Conservation (phyloP, 495 filamentous ascomycete genomes). For the Aspergillus campestris region DNA sequence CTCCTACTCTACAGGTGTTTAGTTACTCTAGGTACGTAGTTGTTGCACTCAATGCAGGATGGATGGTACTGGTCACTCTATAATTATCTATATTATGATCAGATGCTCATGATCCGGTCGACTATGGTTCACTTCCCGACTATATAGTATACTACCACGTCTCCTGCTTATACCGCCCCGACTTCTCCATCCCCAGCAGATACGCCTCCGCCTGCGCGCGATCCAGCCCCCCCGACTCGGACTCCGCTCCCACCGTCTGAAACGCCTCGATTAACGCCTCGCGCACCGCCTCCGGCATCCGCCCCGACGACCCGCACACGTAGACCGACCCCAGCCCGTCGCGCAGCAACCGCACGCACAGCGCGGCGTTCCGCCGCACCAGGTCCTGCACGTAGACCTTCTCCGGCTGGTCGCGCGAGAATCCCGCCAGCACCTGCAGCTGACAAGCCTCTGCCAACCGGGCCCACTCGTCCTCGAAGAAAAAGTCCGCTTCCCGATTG, state of each 20-base stretch:
- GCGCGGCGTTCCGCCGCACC: slow-evolving; percentile 50
- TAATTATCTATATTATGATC: too few relatives aligned
- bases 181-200: slow-evolving; percentile 55
- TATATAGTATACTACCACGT: slow-evolving; percentile 47
- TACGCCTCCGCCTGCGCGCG: slow-evolving; percentile 48
- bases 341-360: slow-evolving; percentile 52
- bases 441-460: slow-evolving; percentile 24
- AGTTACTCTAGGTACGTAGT: too few relatives aligned
- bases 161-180: slow-evolving; percentile 67
- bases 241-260: slow-evolving; percentile 20
- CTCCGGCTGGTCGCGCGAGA: slow-evolving; percentile 66
- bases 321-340: slow-evolving; percentile 49
- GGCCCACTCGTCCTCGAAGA: slow-evolving; percentile 71
- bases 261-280: slow-evolving; percentile 70
- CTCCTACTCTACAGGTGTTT: not conserved
- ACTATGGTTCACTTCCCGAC: too few relatives aligned
- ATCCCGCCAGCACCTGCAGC: slow-evolving; percentile 63
- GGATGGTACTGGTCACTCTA: too few relatives aligned
- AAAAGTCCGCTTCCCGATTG: slow-evolving; percentile 64
- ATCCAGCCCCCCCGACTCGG: slow-evolving; percentile 14
- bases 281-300: slow-evolving; percentile 87
- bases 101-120: too few relatives aligned
- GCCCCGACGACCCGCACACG: slow-evolving; percentile 75
- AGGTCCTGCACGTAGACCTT: slow-evolving; percentile 90
- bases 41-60: too few relatives aligned